phyloP scores from a whole-genome alignment of 257 asterid genomes.

The Cynanchum wilfordii region DNA sequence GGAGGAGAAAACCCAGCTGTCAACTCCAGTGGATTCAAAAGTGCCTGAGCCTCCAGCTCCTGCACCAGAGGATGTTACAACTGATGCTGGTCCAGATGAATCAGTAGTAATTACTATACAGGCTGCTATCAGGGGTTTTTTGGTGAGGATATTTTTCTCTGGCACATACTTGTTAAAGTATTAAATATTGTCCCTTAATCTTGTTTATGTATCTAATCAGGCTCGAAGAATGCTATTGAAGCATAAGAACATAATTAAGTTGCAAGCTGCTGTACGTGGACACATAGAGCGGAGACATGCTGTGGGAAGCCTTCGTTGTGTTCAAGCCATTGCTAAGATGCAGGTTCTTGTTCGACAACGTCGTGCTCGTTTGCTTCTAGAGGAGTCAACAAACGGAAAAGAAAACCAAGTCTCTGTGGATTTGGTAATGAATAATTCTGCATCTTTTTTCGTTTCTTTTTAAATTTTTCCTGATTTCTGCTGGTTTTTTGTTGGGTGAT shows the following conservation, averaged over 20 bases:
- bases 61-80: slow-evolving; percentile 25
- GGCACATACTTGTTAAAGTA: slow-evolving; percentile 4
- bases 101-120: slow-evolving; percentile 51
- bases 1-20: slow-evolving; percentile 47
- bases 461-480: neutral
- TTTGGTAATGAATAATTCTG: slow-evolving; percentile 17
- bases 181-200: slow-evolving; percentile 15
- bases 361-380: slow-evolving; percentile 29
- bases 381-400: slow-evolving; percentile 30
- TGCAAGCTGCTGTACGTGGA: slow-evolving; percentile 97
- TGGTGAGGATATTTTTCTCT: slow-evolving; percentile 42
- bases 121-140: slow-evolving; percentile 60
- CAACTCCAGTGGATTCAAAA: slow-evolving; percentile 32
- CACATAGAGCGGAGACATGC: slow-evolving; percentile 84
- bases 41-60: slow-evolving; percentile 28
- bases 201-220: slow-evolving; percentile 35
- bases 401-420: slow-evolving; percentile 6
- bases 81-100: slow-evolving; percentile 45
- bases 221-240: slow-evolving; percentile 54
- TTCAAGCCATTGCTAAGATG: slow-evolving; percentile 86
- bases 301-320: slow-evolving; percentile 87
- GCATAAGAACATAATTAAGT: slow-evolving; percentile 52
- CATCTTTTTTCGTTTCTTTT: neutral
- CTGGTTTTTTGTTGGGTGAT: neutral
- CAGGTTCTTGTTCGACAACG: slow-evolving; percentile 87